Conservation (phyloP, 2,329 filamentous ascomycete species). For the Hypoxylon rubiginosum region DNA sequence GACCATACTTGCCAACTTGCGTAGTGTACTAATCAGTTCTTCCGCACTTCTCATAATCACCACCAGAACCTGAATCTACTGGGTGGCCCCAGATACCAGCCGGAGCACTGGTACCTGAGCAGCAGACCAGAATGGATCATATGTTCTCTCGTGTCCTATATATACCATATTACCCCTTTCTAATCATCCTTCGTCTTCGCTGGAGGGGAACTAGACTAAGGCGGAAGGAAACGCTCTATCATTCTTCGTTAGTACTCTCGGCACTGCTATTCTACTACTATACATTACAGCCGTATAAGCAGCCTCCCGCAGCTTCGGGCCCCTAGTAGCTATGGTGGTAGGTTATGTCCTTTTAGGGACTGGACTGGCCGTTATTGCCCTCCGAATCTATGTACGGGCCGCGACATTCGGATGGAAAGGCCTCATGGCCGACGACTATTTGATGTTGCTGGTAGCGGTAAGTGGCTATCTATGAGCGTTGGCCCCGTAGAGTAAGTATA, state of each 20-base stretch:
- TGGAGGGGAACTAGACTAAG: too few relatives aligned
- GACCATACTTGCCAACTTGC: too few relatives aligned
- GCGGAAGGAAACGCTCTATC: too few relatives aligned
- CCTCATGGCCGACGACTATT: conserved; percentile 70
- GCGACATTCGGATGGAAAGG: conserved; percentile 61
- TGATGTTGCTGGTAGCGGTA: conserved; percentile 69
- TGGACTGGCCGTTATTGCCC: conserved; percentile 62
- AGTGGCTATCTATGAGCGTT: conserved; percentile 39
- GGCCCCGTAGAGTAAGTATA: background rate
- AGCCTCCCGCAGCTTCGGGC: background rate
- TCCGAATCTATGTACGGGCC: conserved; percentile 66
- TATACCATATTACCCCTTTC: background rate
- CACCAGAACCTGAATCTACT: too few relatives aligned
- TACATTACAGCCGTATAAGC: background rate
- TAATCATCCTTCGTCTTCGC: too few relatives aligned
- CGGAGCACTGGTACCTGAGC: too few relatives aligned
- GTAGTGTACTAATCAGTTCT: too few relatives aligned
- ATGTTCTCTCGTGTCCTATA: background rate
- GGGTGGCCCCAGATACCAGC: too few relatives aligned
- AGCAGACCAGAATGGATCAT: background rate
- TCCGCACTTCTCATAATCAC: too few relatives aligned
- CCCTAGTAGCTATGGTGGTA: background rate
- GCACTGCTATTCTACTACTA: background rate
- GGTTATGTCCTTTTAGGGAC: conserved; percentile 63
- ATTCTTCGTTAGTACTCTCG: too few relatives aligned